Percentiles rank a stretch among this genome's conserved stretches.
Conservation (phyloP, 768 basidiomycete genomes). For the Wakefieldia striispora region DNA sequence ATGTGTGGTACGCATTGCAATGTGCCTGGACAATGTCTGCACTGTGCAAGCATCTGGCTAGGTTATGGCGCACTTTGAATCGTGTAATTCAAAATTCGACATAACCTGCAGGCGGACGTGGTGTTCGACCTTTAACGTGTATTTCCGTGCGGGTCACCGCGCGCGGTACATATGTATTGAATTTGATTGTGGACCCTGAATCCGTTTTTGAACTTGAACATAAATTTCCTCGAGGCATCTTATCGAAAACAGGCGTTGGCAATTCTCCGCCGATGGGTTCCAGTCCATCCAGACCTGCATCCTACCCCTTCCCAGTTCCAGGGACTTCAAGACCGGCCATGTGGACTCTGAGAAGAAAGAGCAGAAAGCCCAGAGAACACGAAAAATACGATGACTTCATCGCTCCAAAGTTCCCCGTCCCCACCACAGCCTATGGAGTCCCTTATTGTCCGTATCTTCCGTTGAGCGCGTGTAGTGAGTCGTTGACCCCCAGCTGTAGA, state of each 20-base stretch:
- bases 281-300: slow-evolving; percentile 20
- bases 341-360: slow-evolving; percentile 21
- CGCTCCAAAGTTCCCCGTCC: slow-evolving; percentile 13
- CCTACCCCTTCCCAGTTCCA: slow-evolving; percentile 19
- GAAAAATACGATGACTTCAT: slow-evolving; percentile 20
- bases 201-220: too few species aligned
- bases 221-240: too few species aligned
- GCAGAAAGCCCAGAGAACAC: slow-evolving; percentile 17
- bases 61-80: too few species aligned
- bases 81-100: too few species aligned
- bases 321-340: slow-evolving; percentile 7
- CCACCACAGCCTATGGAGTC: slow-evolving; percentile 9
- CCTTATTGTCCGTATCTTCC: slow-evolving; percentile 23
- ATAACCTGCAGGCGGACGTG: too few species aligned
- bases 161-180: background rate
- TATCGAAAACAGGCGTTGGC: background rate
- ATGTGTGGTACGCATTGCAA: too few species aligned
- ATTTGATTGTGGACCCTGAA: background rate
- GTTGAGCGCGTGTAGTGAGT: background rate
- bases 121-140: too few species aligned
- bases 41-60: too few species aligned
- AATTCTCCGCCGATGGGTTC: slow-evolving; percentile 31
- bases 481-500: slow-evolving; percentile 22
- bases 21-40: too few species aligned
- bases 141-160: too few species aligned